phyloP scores from a whole-genome alignment of 257 asterid species.

The Lantana camara region DNA sequence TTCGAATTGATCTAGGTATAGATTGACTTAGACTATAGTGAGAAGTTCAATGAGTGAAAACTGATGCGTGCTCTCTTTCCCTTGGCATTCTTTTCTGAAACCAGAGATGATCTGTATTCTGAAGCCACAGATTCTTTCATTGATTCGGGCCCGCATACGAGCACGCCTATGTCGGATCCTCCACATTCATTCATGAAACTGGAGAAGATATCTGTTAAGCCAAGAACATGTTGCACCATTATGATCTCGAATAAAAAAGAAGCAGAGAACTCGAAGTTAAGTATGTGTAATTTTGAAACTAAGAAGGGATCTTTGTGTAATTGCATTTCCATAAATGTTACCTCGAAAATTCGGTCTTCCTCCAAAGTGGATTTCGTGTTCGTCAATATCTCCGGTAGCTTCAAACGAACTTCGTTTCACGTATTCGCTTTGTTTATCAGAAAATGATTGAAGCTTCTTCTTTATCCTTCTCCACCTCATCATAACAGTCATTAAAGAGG shows the following conservation, averaged over 20 bases:
- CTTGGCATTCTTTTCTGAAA: conserved; percentile 28
- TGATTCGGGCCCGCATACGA: conserved; percentile 82
- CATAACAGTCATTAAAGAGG: conserved; percentile 39
- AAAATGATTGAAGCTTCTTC: conserved; percentile 34
- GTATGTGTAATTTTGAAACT: too few relatives aligned
- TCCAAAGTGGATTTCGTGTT: conserved; percentile 70
- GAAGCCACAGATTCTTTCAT: conserved; percentile 69
- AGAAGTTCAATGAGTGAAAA: conserved; percentile 78
- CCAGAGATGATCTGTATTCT: conserved; percentile 43
- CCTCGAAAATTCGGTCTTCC: conserved; percentile 84
- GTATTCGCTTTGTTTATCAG: conserved; percentile 36
- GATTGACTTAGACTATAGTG: conserved; percentile 39
- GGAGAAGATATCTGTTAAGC: conserved; percentile 52
- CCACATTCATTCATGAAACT: conserved; percentile 44
- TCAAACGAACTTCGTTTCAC: conserved; percentile 37
- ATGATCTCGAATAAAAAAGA: not conserved
- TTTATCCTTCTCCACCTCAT: conserved; percentile 54
- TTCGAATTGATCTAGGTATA: not conserved
- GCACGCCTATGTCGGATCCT: conserved; percentile 65
- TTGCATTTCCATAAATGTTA: conserved; percentile 28
- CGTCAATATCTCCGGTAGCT: conserved; percentile 41
- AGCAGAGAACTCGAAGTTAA: too few relatives aligned
- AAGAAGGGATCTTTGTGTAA: too few relatives aligned
- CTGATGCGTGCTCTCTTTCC: conserved; percentile 47
- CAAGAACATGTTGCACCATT: conserved; percentile 20